phyloP scores from a whole-genome alignment of 768 basidiomycete species.

The Agaricus blazei region DNA sequence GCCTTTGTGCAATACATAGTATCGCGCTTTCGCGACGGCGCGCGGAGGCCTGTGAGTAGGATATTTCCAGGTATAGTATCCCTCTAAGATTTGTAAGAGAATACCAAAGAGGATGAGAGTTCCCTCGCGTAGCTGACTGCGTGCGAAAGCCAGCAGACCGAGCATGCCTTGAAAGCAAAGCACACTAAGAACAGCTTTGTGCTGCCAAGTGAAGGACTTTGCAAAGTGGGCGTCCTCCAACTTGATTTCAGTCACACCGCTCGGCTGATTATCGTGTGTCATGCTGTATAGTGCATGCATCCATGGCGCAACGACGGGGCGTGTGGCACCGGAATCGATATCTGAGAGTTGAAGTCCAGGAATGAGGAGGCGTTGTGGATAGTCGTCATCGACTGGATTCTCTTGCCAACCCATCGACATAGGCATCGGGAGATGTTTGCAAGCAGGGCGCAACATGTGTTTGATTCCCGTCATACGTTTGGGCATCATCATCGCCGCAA shows the following conservation, averaged over 20 bases:
- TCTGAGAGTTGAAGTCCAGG: not conserved
- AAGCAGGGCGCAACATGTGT: not conserved
- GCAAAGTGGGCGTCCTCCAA: conserved; percentile 1
- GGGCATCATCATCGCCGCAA: not conserved
- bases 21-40: not conserved
- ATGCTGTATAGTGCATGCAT: not conserved
- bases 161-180: not conserved
- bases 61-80: not conserved
- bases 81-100: not conserved
- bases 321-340: not conserved
- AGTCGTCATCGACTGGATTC: not conserved
- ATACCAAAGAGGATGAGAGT: not conserved
- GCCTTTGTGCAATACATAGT: conserved; percentile 1
- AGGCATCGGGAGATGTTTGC: not conserved
- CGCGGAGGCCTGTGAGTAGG: not conserved
- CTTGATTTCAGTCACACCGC: not conserved
- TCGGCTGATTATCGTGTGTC: not conserved
- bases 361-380: not conserved
- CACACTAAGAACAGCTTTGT: not conserved
- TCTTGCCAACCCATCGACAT: conserved; percentile 5
- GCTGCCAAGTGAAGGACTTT: not conserved
- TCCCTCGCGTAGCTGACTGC: not conserved
- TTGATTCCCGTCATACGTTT: conserved; percentile 1
- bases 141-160: not conserved
- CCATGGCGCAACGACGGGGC: not conserved